Conservation (phyloP, 2,329 filamentous ascomycete species). For the Aureobasidium vineae region DNA sequence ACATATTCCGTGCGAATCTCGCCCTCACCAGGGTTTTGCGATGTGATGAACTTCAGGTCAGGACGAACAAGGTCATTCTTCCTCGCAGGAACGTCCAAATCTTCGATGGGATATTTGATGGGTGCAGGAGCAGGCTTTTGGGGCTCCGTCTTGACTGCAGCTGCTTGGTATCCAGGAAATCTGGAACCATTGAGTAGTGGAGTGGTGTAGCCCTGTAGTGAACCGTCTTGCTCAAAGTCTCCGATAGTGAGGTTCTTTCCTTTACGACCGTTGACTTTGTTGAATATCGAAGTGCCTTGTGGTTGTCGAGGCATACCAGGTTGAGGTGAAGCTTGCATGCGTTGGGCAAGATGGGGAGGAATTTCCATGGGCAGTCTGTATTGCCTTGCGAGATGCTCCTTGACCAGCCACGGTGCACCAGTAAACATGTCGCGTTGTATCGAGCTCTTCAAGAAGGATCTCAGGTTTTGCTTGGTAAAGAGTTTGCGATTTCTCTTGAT, state of each 20-base stretch:
- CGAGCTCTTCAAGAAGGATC: conserved; percentile 92
- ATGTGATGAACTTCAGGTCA: conserved; percentile 66
- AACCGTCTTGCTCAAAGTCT: conserved; percentile 23
- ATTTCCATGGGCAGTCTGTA: conserved; percentile 88
- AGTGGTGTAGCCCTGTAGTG: conserved; percentile 9
- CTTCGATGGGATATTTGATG: conserved; percentile 94
- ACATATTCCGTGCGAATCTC: conserved; percentile 79
- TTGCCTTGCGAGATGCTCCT: conserved; percentile 74
- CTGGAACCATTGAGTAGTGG: conserved; percentile 19
- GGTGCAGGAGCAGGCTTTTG: conserved; percentile 62
- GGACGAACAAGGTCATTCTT: conserved; percentile 66
- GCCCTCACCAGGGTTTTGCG: conserved; percentile 43
- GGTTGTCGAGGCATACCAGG: conserved; percentile 30
- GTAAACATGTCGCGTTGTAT: conserved; percentile 91
- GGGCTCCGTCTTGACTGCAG: conserved; percentile 14
- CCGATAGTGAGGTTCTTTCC: conserved; percentile 25
- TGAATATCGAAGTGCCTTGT: conserved; percentile 22
- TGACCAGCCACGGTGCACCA: conserved; percentile 95
- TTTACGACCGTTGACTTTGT: conserved; percentile 27
- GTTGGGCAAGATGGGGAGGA: conserved; percentile 76
- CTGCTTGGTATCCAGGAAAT: conserved; percentile 16
- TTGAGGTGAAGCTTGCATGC: conserved; percentile 67
- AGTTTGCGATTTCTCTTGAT: conserved; percentile 83
- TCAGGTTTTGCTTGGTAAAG: conserved; percentile 91
- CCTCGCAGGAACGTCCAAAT: conserved; percentile 74